phyloP scores from a whole-genome alignment of 257 asterid species.

The Ophiorrhiza pumila region DNA sequence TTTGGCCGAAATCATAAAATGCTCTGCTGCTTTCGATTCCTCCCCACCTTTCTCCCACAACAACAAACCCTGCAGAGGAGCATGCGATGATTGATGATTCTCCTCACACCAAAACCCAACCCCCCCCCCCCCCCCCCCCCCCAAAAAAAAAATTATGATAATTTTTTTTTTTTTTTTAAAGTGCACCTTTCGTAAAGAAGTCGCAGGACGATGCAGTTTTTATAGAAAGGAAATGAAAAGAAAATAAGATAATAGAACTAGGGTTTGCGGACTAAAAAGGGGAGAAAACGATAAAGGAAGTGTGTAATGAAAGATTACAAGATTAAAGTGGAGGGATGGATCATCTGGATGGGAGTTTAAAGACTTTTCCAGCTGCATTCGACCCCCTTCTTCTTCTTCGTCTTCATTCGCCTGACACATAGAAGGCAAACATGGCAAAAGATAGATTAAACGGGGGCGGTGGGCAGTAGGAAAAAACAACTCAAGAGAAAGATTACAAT shows the following conservation, averaged over 20 bases:
- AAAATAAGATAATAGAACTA: too few relatives aligned
- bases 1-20: conserved; percentile 67
- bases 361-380: conserved; percentile 43
- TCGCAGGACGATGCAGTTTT: too few relatives aligned
- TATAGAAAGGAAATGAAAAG: too few relatives aligned
- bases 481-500: neutral
- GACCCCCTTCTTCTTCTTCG: conserved; percentile 18
- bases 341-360: conserved; percentile 49
- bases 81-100: neutral
- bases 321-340: conserved; percentile 56
- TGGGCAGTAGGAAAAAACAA: neutral
- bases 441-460: neutral
- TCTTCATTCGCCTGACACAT: neutral
- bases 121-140: too few relatives aligned
- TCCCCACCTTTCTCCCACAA: conserved; percentile 80
- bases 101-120: too few relatives aligned
- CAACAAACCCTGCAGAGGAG: conserved; percentile 51
- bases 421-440: neutral
- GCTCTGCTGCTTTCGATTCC: conserved; percentile 62
- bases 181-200: too few relatives aligned
- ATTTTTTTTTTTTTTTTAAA: too few relatives aligned
- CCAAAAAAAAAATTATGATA: too few relatives aligned
- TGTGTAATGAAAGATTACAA: conserved; percentile 31
- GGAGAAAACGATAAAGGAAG: neutral
- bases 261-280: neutral